Evolutionary conservation across 2,329 filamentous ascomycete species (phyloP).

Genomic region (Fusarium pininemorale): DNA sequence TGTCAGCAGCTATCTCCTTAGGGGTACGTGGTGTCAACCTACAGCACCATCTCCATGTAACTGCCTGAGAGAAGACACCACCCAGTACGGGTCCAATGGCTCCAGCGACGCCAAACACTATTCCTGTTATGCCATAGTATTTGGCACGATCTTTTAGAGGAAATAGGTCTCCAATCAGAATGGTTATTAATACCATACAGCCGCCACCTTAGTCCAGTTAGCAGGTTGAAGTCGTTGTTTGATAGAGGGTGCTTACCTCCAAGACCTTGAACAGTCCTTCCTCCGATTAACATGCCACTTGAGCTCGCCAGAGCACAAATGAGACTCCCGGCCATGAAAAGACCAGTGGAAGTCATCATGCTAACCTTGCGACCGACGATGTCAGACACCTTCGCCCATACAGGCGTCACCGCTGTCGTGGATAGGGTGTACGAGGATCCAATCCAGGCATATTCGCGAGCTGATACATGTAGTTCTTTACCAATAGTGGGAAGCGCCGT

Average conservation of each 20-base stretch:
- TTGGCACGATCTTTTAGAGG: constrained; percentile 58
- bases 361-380: constrained; percentile 60
- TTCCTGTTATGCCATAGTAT: constrained; percentile 61
- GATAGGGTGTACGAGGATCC: constrained; percentile 40
- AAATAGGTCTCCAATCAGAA: constrained; percentile 61
- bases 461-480: constrained; percentile 27
- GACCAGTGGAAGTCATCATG: constrained; percentile 50
- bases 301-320: constrained; percentile 59
- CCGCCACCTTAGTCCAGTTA: constrained; percentile 16
- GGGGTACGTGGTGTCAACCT: not conserved
- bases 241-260: constrained; percentile 1
- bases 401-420: constrained; percentile 34
- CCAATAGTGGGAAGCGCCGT: constrained; percentile 44
- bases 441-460: constrained; percentile 43
- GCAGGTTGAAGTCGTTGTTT: not conserved
- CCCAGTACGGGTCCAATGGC: constrained; percentile 73
- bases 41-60: constrained; percentile 73
- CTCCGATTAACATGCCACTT: constrained; percentile 59
- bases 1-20: not conserved
- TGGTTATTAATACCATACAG: constrained; percentile 34
- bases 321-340: constrained; percentile 63
- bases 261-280: constrained; percentile 43
- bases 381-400: constrained; percentile 58
- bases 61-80: constrained; percentile 69
- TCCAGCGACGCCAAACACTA: constrained; percentile 70